Percentiles rank a stretch among this genome's conserved stretches.
Evolutionary conservation across 495 filamentous ascomycete species (phyloP).

Genomic region (Aspergillus cavernicola): DNA sequence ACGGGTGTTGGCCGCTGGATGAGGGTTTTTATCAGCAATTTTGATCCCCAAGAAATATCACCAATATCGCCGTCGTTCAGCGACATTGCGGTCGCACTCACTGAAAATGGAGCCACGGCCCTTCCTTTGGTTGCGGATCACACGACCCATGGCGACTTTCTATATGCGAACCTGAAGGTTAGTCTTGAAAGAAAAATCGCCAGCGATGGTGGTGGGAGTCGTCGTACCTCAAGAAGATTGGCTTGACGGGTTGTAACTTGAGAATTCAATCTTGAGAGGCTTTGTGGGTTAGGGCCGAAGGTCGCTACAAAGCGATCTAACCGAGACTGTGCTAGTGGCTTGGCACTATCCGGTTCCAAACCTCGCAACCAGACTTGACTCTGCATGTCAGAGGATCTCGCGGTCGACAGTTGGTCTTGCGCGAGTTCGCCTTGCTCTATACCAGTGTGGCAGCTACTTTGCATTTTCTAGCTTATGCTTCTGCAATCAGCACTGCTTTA

Average conservation of each 20-base stretch:
- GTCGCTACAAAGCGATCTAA: constrained; percentile 43
- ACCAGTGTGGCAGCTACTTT: too few relatives aligned
- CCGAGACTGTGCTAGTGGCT: constrained; percentile 35
- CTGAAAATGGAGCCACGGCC: constrained; percentile 98
- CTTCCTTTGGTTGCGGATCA: constrained; percentile 98
- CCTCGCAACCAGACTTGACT: not conserved
- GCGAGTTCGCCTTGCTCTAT: too few relatives aligned
- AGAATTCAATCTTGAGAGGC: constrained; percentile 44
- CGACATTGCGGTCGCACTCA: constrained; percentile 50
- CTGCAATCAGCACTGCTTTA: too few relatives aligned
- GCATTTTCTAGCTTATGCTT: too few relatives aligned
- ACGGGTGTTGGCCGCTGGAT: constrained; percentile 74
- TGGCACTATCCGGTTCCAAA: constrained; percentile 7
- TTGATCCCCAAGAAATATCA: not conserved
- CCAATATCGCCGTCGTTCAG: constrained; percentile 6
- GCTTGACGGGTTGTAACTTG: constrained; percentile 51
- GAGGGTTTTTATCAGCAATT: constrained; percentile 42
- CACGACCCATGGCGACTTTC: constrained; percentile 66
- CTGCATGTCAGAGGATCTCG: too few relatives aligned
- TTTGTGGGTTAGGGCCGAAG: constrained; percentile 51
- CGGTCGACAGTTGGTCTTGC: too few relatives aligned
- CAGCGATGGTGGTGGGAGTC: constrained; percentile 32
- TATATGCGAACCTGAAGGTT: constrained; percentile 35
- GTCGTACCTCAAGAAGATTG: constrained; percentile 48
- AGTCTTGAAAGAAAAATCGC: constrained; percentile 36